Base-by-base conservation (phyloP, 2,329 filamentous ascomycete species). In the Colletotrichum agaves region DNA sequence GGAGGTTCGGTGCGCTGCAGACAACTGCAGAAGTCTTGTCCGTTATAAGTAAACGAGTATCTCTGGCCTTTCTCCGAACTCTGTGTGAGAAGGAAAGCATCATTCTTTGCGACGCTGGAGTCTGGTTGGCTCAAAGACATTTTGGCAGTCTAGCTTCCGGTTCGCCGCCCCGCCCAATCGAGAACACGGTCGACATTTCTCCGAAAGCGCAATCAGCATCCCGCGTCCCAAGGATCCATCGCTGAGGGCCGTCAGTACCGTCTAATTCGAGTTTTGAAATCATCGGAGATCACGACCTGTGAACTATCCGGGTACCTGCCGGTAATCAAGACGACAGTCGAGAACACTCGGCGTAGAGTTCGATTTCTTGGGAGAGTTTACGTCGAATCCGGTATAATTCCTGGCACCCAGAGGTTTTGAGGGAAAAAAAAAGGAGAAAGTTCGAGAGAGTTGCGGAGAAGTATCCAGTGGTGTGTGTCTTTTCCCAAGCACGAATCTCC, bases 221-320 rank as follows among this genome's bases (percentile, higher is more conserved):
- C n/a, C 41, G 43, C 27, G 31, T 50, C 33, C 41, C 39, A 10
- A 33, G 43, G 35, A 63, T 23, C 13, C 35, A 57, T 63, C 39
- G 37, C 35, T 13, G 43, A 59, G 43, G 15, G 19, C 35, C 27
- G 43, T 15, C 19, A 17, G 33, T 23, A 41, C 13, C 17, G 50
- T 35, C 35, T 57, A 63, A 52, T 44, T 43, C 13, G 27, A 31
- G 21, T 39, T 39, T n/a, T 23, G 46, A n/a, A 41, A 37, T n/a
- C 21, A 21, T 39, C n/a, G 39, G 21, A 39, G 27, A n/a, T 19
- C n/a, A 35, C 21, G 39, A 33, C 8, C 19, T 41, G 4, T 58
- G 52, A 33, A 33, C 50, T 35, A 43, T 21, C 21, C 33, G 27
- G 44, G 41, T 53, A 37, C 39, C 56, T 61, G 56, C n/a, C 39